Percentiles rank a stretch among this genome's conserved stretches.
phyloP scores from a whole-genome alignment of 257 asterid genomes.

The Solanum habrochaites region DNA sequence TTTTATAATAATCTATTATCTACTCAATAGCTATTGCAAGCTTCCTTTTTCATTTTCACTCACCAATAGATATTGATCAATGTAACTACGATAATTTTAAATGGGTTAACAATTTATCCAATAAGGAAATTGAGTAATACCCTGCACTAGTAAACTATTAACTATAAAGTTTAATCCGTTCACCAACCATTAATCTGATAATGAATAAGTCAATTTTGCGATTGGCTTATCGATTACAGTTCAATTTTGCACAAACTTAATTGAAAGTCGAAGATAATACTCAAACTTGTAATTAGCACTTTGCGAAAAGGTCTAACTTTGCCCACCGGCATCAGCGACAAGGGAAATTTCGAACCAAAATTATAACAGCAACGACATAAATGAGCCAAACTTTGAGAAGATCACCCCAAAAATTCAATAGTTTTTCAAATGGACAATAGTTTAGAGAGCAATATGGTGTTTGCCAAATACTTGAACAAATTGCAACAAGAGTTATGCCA shows the following conservation, averaged over 20 bases:
- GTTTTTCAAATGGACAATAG: neutral
- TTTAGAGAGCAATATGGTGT: neutral
- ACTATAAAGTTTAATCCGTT: accelerated
- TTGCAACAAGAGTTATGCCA: neutral
- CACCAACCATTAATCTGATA: neutral
- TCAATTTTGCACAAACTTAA: neutral
- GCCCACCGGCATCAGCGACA: neutral
- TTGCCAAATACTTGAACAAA: neutral
- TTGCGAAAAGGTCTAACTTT: neutral
- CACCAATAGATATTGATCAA: neutral
- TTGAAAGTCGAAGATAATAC: neutral
- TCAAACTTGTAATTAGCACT: neutral
- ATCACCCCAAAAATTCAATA: neutral
- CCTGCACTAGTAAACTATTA: accelerated
- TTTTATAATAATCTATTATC: too few relatives aligned
- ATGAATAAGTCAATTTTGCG: accelerated
- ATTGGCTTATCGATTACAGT: accelerated
- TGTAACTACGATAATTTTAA: too few relatives aligned
- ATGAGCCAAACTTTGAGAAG: neutral
- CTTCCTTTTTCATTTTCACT: neutral
- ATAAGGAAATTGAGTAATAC: neutral
- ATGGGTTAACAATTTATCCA: accelerated
- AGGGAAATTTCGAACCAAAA: neutral
- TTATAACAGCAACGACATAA: neutral
- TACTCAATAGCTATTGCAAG: accelerated